phyloP scores from a whole-genome alignment of 176 grass and related monocot species.

The Stipa capillata region DNA sequence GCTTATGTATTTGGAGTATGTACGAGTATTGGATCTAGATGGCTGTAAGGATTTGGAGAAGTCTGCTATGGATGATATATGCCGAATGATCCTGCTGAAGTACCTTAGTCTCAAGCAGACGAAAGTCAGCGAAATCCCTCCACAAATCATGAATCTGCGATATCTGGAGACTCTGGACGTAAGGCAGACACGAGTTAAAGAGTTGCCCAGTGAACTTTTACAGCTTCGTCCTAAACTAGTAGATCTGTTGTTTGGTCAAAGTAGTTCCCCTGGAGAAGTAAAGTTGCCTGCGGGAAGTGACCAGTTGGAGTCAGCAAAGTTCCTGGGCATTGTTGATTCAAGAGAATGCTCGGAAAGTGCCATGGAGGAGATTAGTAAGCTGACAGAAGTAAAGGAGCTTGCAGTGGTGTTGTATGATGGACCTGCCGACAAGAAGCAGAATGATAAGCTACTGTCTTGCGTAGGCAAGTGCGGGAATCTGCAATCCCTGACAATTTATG shows the following conservation, averaged over 20 bases:
- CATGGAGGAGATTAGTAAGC: background rate
- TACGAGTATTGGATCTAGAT: slow-evolving; percentile 15
- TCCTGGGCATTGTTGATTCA: background rate
- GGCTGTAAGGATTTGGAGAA: background rate
- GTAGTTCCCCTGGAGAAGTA: background rate
- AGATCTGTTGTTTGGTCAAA: background rate
- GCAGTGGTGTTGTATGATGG: background rate
- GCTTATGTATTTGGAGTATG: too few relatives aligned
- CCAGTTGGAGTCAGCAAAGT: background rate
- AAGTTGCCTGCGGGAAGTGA: background rate
- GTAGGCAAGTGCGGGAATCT: background rate
- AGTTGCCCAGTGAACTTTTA: background rate
- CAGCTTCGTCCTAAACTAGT: background rate
- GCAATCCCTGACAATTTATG: background rate
- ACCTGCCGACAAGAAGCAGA: background rate
- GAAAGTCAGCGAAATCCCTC: background rate
- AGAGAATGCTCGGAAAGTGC: background rate
- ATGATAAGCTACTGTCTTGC: background rate
- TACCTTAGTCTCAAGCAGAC: background rate
- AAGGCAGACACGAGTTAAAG: background rate
- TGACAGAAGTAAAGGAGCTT: background rate
- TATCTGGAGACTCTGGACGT: background rate
- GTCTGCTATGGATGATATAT: background rate
- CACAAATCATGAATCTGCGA: background rate
- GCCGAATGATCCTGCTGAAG: background rate